Conservation (phyloP, 768 basidiomycete species). For the Podaxis mareebaensis region DNA sequence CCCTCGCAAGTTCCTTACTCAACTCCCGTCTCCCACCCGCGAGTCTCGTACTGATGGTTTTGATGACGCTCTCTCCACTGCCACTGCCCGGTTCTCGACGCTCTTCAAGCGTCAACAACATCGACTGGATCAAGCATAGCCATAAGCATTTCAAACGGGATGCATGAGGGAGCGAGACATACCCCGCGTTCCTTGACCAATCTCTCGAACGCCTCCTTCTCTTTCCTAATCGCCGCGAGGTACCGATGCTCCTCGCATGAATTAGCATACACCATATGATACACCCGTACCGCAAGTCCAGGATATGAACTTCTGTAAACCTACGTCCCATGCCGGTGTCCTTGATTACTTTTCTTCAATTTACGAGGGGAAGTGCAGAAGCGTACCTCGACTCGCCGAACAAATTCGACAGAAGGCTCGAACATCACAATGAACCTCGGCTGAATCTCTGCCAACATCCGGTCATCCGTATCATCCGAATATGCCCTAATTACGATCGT, state of each 20-base stretch:
- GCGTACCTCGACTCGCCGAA: constrained; percentile 85
- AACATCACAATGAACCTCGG: constrained; percentile 96
- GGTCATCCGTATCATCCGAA: constrained; percentile 91
- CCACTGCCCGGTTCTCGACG: constrained; percentile 34
- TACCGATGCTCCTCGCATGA: constrained; percentile 97
- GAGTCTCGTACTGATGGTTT: constrained; percentile 80
- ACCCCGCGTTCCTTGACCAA: constrained; percentile 92
- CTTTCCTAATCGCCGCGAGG: constrained; percentile 81
- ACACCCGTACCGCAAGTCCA: constrained; percentile 82
- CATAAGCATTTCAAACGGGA: background rate
- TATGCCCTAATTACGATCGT: constrained; percentile 86
- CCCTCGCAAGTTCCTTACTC: constrained; percentile 65
- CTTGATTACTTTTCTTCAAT: background rate
- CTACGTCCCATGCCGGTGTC: constrained; percentile 34
- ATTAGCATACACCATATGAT: constrained; percentile 93
- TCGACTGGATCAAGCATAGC: constrained; percentile 51
- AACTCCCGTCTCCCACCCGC: constrained; percentile 82
- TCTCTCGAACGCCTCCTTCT: constrained; percentile 92
- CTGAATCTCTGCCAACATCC: constrained; percentile 79
- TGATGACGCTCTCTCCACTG: constrained; percentile 62
- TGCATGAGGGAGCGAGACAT: constrained; percentile 29
- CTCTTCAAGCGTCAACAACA: constrained; percentile 87
- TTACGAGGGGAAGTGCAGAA: background rate
- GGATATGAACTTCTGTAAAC: constrained; percentile 86
- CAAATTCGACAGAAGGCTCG: constrained; percentile 92